Evolutionary conservation across 805 yeast species (phyloP).

Genomic region (Metschnikowia peoriensis): DNA sequence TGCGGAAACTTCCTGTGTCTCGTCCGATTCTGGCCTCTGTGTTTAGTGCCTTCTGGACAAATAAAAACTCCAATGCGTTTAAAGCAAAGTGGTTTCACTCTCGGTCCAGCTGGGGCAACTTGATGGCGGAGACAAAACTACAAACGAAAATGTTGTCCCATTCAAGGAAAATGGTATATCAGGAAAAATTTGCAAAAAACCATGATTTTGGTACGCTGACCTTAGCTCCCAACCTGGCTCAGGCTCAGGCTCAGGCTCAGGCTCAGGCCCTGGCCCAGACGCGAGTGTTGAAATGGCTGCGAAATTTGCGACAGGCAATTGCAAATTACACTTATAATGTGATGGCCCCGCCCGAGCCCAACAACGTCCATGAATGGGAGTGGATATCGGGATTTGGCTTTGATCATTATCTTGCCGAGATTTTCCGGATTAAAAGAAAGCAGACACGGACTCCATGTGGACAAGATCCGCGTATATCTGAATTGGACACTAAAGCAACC

Average conservation of each 20-base stretch:
- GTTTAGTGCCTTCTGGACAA: not conserved
- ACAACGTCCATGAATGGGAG: not conserved
- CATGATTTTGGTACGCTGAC: not conserved
- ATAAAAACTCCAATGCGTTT: not conserved
- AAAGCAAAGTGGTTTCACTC: not conserved
- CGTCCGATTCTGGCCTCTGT: not conserved
- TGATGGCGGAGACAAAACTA: not conserved
- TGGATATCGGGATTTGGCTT: not conserved
- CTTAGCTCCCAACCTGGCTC: too few relatives aligned
- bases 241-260: too few relatives aligned
- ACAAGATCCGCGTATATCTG: too few relatives aligned
- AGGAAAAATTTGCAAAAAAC: not conserved
- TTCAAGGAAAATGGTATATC: not conserved
- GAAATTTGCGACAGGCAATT: not conserved
- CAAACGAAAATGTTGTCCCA: not conserved
- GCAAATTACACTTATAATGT: not conserved
- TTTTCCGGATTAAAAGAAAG: not conserved
- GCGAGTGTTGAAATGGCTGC: not conserved
- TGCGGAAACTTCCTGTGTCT: not conserved
- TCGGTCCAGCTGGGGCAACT: not conserved
- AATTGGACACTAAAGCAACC: too few relatives aligned
- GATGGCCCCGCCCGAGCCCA: not conserved
- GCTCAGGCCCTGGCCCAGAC: not conserved
- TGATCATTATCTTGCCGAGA: not conserved
- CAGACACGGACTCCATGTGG: too few relatives aligned